A percentile compares a stretch with the other conserved stretches of the same genome.
These are phyloP conservation scores for Russula emetica DNA, from an alignment of 768 basidiomycete genomes.

Conservation along the genomic window DNA sequence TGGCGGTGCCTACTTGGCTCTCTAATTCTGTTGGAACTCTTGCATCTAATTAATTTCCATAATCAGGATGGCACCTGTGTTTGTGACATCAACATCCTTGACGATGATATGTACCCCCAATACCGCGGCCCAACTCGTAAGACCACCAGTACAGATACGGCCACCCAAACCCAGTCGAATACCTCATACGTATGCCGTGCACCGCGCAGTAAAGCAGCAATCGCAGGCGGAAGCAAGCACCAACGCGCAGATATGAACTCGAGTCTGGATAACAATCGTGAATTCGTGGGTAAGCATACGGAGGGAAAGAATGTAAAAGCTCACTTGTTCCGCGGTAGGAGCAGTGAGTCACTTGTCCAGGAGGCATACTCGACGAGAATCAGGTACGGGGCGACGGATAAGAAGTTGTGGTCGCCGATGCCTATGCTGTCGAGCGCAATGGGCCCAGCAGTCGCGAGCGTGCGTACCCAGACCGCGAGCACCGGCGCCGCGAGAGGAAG, in stretches of 20 bases:
- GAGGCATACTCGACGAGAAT: slow-evolving; percentile 59
- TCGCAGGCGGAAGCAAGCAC: slow-evolving; percentile 48
- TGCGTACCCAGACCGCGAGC: slow-evolving; percentile 86
- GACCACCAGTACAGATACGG: slow-evolving; percentile 44
- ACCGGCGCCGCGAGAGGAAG: slow-evolving; percentile 74
- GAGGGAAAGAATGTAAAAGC: not conserved
- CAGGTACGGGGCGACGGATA: slow-evolving; percentile 61
- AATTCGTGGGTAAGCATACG: not conserved
- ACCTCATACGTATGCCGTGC: slow-evolving; percentile 62
- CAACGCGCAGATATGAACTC: slow-evolving; percentile 45
- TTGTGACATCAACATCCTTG: not conserved
- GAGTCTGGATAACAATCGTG: slow-evolving; percentile 1
- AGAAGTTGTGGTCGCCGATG: slow-evolving; percentile 68
- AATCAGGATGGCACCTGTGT: not conserved
- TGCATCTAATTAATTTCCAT: too few relatives aligned
- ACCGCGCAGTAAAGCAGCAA: slow-evolving; percentile 59
- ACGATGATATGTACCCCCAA: slow-evolving; percentile 22
- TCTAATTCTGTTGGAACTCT: too few relatives aligned
- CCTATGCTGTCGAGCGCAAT: slow-evolving; percentile 75
- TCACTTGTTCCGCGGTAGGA: slow-evolving; percentile 33
- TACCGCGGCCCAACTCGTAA: slow-evolving; percentile 41
- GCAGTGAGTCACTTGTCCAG: slow-evolving; percentile 39
- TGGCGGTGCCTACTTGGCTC: too few relatives aligned
- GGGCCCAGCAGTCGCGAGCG: slow-evolving; percentile 72
- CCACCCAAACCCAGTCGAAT: slow-evolving; percentile 55